Conservation (phyloP, 2,329 filamentous ascomycete genomes). For the Fonsecaea erecta region DNA sequence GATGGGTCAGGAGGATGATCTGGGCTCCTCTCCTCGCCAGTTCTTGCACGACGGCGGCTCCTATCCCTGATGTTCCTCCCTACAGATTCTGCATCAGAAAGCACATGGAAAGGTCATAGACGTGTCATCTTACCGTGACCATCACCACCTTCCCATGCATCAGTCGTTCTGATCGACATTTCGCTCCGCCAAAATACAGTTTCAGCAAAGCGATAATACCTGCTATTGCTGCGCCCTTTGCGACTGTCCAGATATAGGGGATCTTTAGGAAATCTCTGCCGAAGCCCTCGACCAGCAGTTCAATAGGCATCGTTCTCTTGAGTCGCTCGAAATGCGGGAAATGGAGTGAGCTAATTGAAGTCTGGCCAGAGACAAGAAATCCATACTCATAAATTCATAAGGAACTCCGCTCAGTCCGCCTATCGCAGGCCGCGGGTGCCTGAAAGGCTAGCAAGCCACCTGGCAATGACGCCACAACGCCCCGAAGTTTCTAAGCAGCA, state of each 20-base stretch:
- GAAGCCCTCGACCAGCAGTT: conserved; percentile 60
- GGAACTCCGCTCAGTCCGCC: background rate
- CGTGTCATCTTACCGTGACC: conserved; percentile 68
- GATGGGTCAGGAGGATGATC: conserved; percentile 83
- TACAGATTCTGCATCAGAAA: conserved; percentile 41
- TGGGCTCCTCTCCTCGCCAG: conserved; percentile 85
- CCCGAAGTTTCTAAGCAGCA: background rate
- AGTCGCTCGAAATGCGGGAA: conserved; percentile 25
- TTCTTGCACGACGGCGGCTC: conserved; percentile 73
- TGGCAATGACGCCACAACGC: background rate
- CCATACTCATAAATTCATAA: background rate
- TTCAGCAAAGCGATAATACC: conserved; percentile 66
- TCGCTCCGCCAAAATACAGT: conserved; percentile 74
- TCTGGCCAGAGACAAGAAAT: background rate
- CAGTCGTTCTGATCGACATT: conserved; percentile 74
- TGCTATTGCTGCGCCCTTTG: conserved; percentile 60
- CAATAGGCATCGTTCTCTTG: conserved; percentile 61
- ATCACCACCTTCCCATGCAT: conserved; percentile 95
- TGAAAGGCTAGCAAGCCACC: background rate
- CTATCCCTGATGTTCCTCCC: conserved; percentile 92
- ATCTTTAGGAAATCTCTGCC: conserved; percentile 60
- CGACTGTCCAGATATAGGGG: conserved; percentile 57
- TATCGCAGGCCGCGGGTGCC: conserved; percentile 14
- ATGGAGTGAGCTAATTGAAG: background rate
- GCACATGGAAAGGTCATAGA: background rate